Conservation (phyloP, 257 asterid genomes). For the Solanum okadae region DNA sequence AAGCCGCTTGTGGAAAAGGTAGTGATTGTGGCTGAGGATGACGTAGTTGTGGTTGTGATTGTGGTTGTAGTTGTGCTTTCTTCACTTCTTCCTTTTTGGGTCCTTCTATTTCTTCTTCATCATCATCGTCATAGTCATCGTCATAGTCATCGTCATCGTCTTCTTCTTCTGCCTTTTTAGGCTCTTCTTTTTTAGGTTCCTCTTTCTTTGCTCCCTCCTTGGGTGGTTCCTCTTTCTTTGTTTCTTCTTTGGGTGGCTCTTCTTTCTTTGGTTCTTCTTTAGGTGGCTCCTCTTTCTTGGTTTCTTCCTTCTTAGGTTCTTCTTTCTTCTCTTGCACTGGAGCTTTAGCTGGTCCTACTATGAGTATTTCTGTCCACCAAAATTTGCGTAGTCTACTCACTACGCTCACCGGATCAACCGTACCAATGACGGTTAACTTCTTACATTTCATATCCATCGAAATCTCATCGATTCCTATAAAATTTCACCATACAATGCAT, state of each 20-base stretch:
- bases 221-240: conserved; percentile 14
- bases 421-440: conserved; percentile 38
- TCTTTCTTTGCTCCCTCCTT: conserved; percentile 20
- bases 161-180: conserved; percentile 11
- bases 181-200: conserved; percentile 12
- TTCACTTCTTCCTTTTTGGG: conserved; percentile 3
- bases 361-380: conserved; percentile 37
- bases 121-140: background rate
- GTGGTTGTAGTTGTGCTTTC: background rate
- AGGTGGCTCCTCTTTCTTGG: background rate
- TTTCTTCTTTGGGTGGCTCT: conserved; percentile 20
- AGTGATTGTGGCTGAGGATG: background rate
- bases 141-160: conserved; percentile 20
- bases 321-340: conserved; percentile 29
- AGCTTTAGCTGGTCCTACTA: conserved; percentile 35
- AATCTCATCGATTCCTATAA: conserved; percentile 51
- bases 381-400: conserved; percentile 47
- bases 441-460: conserved; percentile 36
- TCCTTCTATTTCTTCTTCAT: conserved; percentile 10
- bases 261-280: conserved; percentile 23
- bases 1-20: background rate
- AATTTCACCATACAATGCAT: background rate
- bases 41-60: background rate
- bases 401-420: conserved; percentile 46
- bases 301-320: background rate